Evolutionary conservation across 2,329 filamentous ascomycete genomes (phyloP).

Genomic region (Sporothrix schenckii): DNA sequence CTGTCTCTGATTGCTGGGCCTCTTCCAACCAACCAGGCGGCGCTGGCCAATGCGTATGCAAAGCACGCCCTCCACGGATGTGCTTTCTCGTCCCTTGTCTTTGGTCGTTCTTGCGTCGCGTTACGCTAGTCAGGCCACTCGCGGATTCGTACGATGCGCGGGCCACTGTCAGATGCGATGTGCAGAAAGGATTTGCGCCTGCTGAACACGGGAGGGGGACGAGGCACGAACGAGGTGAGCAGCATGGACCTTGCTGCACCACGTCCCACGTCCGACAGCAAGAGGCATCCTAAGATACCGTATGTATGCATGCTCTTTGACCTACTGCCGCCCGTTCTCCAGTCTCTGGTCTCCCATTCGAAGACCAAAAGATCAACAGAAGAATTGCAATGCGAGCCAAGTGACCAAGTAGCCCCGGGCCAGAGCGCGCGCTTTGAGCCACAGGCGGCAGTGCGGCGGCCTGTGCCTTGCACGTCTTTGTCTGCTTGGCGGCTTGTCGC

Average conservation of each 20-base stretch:
- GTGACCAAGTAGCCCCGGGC: not conserved
- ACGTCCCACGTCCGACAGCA: not conserved
- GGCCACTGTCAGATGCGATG: not conserved
- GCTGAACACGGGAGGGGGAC: not conserved
- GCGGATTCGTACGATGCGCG: conserved; percentile 8
- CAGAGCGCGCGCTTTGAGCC: conserved; percentile 30
- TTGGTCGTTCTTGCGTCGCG: not conserved
- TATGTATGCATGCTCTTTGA: conserved; percentile 30
- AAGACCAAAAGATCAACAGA: conserved; percentile 10
- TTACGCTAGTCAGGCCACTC: not conserved
- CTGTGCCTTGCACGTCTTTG: not conserved
- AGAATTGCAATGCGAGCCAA: not conserved
- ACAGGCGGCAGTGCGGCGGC: conserved; percentile 18
- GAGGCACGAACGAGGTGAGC: not conserved
- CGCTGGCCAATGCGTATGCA: conserved; percentile 13
- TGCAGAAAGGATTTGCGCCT: not conserved
- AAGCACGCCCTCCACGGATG: not conserved
- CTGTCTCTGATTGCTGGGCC: not conserved
- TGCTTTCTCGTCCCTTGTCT: not conserved
- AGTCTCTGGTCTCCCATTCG: not conserved
- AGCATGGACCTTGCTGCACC: conserved; percentile 19
- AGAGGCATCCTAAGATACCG: not conserved
- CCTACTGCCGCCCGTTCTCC: conserved; percentile 1
- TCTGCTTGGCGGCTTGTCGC: conserved; percentile 9
- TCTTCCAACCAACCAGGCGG: conserved; percentile 3